Percentiles rank a stretch among this genome's conserved stretches.
These are phyloP conservation scores for Claviceps arundinis DNA, from an alignment of 2,329 filamentous ascomycete genomes.

Conservation along the genomic window DNA sequence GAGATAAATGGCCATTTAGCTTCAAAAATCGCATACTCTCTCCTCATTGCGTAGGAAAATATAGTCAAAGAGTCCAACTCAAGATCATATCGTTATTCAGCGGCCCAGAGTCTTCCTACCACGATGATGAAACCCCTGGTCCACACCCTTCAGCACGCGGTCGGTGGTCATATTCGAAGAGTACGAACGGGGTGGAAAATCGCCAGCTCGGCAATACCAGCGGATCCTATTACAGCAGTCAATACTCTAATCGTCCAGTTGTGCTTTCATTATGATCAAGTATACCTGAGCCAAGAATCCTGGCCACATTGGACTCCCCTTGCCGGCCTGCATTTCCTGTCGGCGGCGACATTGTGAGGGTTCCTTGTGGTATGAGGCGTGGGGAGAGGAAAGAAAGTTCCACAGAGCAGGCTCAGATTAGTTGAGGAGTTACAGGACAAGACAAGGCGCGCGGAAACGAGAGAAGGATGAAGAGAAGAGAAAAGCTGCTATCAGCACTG, in stretches of 20 bases:
- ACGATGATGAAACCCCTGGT: no score
- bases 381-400: background rate
- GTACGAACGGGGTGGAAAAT: constrained; percentile 74
- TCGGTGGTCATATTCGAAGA: constrained; percentile 1
- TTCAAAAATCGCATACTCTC: no score
- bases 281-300: constrained; percentile 81
- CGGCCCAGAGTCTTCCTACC: no score
- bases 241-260: constrained; percentile 4
- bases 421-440: background rate
- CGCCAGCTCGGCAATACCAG: constrained; percentile 83
- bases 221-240: constrained; percentile 49
- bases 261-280: background rate
- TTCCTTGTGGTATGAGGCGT: background rate
- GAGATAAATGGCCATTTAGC: no score
- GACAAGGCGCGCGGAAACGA: background rate
- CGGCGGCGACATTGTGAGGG: constrained; percentile 46
- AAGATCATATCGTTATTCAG: no score
- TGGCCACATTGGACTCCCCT: constrained; percentile 79
- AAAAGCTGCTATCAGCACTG: background rate
- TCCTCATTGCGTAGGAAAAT: no score
- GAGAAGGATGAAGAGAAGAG: background rate
- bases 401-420: background rate
- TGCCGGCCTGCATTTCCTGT: constrained; percentile 34
- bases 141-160: no score
- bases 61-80: no score